A percentile compares a stretch with the other conserved stretches of the same genome.
These are phyloP conservation scores for Stephanodiscus minutulus DNA, from an alignment of 108 stramenopile species.

Conservation along the genomic window DNA sequence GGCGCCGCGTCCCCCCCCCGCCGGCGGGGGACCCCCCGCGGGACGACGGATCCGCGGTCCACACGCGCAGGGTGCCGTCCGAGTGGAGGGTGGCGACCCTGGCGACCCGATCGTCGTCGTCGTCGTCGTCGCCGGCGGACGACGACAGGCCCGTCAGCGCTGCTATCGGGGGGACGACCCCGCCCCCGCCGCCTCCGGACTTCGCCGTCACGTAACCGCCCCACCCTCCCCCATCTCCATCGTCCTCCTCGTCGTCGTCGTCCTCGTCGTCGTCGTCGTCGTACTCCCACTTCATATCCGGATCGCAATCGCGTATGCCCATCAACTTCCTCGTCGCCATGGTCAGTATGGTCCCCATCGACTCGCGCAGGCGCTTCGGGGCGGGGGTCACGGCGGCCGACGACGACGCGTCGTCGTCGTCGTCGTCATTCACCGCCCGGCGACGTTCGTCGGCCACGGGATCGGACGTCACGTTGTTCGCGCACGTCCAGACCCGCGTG, in stretches of 20 bases:
- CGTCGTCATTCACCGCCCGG: background rate
- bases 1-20: background rate
- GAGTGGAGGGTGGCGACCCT: slow-evolving; percentile 46
- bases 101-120: slow-evolving; percentile 9
- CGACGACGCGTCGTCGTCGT: background rate
- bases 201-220: background rate
- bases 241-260: slow-evolving; percentile 16
- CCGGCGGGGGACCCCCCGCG: background rate
- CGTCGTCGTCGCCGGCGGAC: no score
- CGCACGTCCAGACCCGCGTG: slow-evolving; percentile 19
- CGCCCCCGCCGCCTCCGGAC: background rate
- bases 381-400: background rate
- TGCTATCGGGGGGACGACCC: slow-evolving; percentile 19
- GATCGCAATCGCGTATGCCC: slow-evolving; percentile 14
- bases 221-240: slow-evolving; percentile 6
- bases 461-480: slow-evolving; percentile 1
- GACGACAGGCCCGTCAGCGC: slow-evolving; percentile 18
- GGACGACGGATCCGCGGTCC: slow-evolving; percentile 26
- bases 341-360: slow-evolving; percentile 11
- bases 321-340: slow-evolving; percentile 15
- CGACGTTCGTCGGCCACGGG: background rate
- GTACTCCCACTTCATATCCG: slow-evolving; percentile 13
- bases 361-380: slow-evolving; percentile 19
- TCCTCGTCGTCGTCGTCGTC: slow-evolving; percentile 22
- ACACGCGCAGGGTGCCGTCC: slow-evolving; percentile 48